These are phyloP conservation scores for Leishmania aethiopica DNA, from an alignment of 208 protist genomes.

Conservation along the genomic window DNA sequence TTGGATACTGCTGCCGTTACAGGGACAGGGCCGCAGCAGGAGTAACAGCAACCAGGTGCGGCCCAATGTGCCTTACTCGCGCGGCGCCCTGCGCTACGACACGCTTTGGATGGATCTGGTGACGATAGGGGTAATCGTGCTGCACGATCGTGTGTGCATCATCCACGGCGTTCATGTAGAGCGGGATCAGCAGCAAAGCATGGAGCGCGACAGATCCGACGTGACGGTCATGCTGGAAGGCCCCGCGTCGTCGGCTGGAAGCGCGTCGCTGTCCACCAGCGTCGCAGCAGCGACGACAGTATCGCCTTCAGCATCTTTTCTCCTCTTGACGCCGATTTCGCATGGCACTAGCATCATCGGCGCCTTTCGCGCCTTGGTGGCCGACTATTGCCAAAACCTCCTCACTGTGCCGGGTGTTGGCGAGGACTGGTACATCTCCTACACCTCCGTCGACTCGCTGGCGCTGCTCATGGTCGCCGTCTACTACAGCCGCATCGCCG, in stretches of 20 bases:
- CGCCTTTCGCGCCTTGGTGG: background rate
- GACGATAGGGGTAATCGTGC: slow-evolving; percentile 19
- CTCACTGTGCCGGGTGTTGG: slow-evolving; percentile 48
- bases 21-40: background rate
- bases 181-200: background rate
- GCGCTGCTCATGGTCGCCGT: slow-evolving; percentile 56
- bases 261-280: slow-evolving; percentile 20
- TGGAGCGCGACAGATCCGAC: background rate
- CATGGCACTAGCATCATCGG: background rate
- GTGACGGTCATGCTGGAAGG: background rate
- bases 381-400: slow-evolving; percentile 38
- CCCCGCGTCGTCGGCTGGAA: background rate
- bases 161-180: slow-evolving; percentile 28
- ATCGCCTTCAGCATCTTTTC: background rate
- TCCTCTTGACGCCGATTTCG: background rate
- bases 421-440: slow-evolving; percentile 66
- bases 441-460: slow-evolving; percentile 53
- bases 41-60: background rate
- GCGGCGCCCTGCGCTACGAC: slow-evolving; percentile 18
- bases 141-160: slow-evolving; percentile 25
- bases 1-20: slow-evolving; percentile 19
- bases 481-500: slow-evolving; percentile 56
- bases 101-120: slow-evolving; percentile 24
- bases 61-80: slow-evolving; percentile 3
- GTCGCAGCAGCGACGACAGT: slow-evolving; percentile 7